phyloP scores from a whole-genome alignment of 345 rosid genomes.

The Brassica nigra region DNA sequence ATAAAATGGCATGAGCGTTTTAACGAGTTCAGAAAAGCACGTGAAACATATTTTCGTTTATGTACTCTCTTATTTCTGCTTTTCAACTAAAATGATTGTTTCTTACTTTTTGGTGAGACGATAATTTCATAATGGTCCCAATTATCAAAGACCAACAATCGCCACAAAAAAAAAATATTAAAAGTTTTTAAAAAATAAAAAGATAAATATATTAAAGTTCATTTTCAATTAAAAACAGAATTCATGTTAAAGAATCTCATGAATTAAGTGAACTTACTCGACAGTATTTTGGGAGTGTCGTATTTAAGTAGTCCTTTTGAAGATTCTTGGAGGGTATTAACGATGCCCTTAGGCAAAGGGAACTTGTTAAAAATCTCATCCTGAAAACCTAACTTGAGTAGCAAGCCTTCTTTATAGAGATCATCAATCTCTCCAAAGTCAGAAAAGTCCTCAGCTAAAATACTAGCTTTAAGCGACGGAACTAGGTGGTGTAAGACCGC shows the following conservation, averaged over 20 bases:
- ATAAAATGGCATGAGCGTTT: background rate
- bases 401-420: constrained; percentile 88
- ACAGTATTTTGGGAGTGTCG: constrained; percentile 78
- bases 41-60: background rate
- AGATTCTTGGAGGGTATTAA: constrained; percentile 59
- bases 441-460: constrained; percentile 67
- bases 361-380: constrained; percentile 74
- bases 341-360: constrained; percentile 62
- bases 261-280: constrained; percentile 64
- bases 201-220: too few relatives aligned
- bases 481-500: constrained; percentile 80
- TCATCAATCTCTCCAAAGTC: constrained; percentile 75
- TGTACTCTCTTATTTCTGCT: background rate
- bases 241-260: background rate
- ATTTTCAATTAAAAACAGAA: too few relatives aligned
- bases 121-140: background rate
- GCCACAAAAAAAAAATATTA: background rate
- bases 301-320: constrained; percentile 83
- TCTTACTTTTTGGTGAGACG: background rate
- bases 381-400: constrained; percentile 77
- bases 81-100: background rate
- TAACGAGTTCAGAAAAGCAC: background rate
- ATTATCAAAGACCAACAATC: background rate
- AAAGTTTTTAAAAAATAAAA: too few relatives aligned
- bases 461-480: constrained; percentile 80